Conservation (phyloP, 768 basidiomycete species). For the Arthromyces matolae region DNA sequence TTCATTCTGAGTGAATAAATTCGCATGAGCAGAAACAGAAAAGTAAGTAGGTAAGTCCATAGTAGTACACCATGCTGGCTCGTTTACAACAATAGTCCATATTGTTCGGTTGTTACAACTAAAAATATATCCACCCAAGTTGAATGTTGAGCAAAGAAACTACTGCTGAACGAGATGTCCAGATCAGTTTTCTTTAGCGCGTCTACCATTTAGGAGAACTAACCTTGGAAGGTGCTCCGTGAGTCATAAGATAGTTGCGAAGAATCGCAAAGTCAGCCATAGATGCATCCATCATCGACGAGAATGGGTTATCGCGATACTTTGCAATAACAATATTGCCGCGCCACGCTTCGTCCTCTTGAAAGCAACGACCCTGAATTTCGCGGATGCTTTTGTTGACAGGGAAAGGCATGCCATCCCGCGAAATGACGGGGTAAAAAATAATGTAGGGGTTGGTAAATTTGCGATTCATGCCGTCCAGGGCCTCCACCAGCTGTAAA, state of each 20-base stretch:
- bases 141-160: too few relatives aligned
- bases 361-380: slow-evolving; percentile 61
- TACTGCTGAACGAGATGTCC: too few relatives aligned
- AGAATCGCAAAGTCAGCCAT: slow-evolving; percentile 83
- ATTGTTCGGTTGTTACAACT: background rate
- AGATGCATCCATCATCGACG: slow-evolving; percentile 65
- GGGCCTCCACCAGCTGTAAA: slow-evolving; percentile 73
- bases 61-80: too few relatives aligned
- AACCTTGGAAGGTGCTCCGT: slow-evolving; percentile 49
- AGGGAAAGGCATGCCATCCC: slow-evolving; percentile 80
- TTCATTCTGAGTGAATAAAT: too few relatives aligned
- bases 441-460: slow-evolving; percentile 79
- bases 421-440: slow-evolving; percentile 72
- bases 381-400: slow-evolving; percentile 73
- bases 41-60: too few relatives aligned
- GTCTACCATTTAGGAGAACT: background rate
- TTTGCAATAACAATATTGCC: slow-evolving; percentile 80
- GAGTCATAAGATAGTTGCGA: slow-evolving; percentile 73
- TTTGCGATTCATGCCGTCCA: slow-evolving; percentile 77
- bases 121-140: too few relatives aligned
- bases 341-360: slow-evolving; percentile 68
- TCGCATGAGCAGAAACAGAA: too few relatives aligned
- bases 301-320: slow-evolving; percentile 52
- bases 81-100: background rate
- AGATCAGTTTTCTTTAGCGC: too few relatives aligned